phyloP scores from a whole-genome alignment of 345 rosid species.

The Heritiera fomes region DNA sequence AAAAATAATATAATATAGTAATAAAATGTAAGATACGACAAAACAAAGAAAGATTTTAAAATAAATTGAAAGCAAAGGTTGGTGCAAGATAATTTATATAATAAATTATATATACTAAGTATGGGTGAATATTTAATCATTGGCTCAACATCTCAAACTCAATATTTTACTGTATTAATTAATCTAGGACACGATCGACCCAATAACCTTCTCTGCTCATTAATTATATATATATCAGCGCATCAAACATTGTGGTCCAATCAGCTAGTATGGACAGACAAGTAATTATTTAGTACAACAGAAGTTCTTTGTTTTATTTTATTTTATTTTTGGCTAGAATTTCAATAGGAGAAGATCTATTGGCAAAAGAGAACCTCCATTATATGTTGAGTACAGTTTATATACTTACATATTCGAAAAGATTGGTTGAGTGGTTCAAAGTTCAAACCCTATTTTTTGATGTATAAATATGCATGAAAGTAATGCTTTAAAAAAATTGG shows the following conservation, averaged over 20 bases:
- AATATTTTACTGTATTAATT: neutral
- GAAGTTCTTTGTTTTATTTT: neutral
- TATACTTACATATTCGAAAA: neutral
- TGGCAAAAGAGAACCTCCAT: neutral
- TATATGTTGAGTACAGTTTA: neutral
- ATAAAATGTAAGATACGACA: neutral
- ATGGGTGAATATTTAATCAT: slow-evolving; percentile 6
- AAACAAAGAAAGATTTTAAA: neutral
- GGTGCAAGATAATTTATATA: neutral
- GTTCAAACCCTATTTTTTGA: neutral
- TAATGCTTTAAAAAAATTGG: too few relatives aligned
- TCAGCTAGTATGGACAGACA: neutral
- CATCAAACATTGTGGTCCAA: neutral
- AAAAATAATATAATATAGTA: too few relatives aligned
- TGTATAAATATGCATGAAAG: too few relatives aligned
- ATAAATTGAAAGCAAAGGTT: neutral
- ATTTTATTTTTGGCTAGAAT: neutral
- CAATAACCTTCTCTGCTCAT: neutral
- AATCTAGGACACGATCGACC: slow-evolving; percentile 5
- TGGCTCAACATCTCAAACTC: slow-evolving; percentile 4
- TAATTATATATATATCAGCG: neutral
- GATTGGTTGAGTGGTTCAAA: neutral
- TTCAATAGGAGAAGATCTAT: neutral
- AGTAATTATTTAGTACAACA: neutral
- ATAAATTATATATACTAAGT: neutral